These are phyloP conservation scores for Pseudogymnoascus sp. DNA, from an alignment of 2,329 filamentous ascomycete species.

Conservation along the genomic window DNA sequence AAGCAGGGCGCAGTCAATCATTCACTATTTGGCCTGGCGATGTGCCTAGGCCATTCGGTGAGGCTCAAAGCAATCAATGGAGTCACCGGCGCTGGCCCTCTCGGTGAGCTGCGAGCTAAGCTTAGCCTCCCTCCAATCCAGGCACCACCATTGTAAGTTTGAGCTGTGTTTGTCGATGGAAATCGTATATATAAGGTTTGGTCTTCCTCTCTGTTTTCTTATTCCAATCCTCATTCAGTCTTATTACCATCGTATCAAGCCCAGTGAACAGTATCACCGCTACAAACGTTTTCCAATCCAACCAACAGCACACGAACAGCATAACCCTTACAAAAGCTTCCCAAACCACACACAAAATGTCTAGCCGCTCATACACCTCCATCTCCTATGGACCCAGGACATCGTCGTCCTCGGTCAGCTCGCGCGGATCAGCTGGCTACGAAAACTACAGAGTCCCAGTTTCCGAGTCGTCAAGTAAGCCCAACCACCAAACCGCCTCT, in stretches of 20 bases:
- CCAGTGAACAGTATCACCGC: not conserved
- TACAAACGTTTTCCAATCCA: not conserved
- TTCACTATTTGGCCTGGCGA: not conserved
- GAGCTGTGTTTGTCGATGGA: not conserved
- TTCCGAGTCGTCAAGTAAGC: not conserved
- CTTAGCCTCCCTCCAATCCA: constrained; percentile 6
- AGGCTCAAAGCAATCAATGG: constrained; percentile 4
- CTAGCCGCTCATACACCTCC: not conserved
- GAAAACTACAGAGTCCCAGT: not conserved
- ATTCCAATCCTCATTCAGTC: not conserved
- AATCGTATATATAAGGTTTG: constrained; percentile 5
- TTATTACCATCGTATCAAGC: not conserved
- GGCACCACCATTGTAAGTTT: not conserved
- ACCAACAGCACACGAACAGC: not conserved
- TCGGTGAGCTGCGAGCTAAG: not conserved
- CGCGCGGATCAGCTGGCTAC: not conserved
- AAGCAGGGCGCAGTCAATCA: constrained; percentile 1
- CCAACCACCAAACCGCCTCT: not conserved
- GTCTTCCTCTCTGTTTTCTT: not conserved
- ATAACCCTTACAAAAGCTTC: not conserved
- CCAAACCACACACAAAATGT: not conserved
- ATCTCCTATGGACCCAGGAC: not conserved
- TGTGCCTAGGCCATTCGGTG: constrained; percentile 1
- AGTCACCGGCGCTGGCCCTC: not conserved
- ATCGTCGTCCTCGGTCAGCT: not conserved